A percentile compares a stretch with the other conserved stretches of the same genome.
These are phyloP conservation scores for Russula emetica DNA, from an alignment of 768 basidiomycete genomes.

Conservation along the genomic window DNA sequence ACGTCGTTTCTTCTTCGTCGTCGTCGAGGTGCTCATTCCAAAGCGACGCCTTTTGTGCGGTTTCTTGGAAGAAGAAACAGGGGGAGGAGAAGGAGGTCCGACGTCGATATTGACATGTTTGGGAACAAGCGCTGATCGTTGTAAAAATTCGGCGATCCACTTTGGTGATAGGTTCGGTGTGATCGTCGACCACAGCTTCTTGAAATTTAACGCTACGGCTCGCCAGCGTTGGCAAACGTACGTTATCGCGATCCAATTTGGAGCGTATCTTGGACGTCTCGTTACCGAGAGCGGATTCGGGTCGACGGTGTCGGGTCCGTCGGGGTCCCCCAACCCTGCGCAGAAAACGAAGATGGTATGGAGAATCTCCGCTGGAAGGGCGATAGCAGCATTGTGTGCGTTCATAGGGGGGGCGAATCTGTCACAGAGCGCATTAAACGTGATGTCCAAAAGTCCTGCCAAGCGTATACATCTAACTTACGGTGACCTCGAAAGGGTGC, in stretches of 20 bases:
- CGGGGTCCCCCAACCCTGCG: neutral
- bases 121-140: neutral
- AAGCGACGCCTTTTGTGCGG: neutral
- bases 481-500: neutral
- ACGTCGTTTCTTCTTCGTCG: neutral
- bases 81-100: neutral
- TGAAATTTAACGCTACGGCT: neutral
- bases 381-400: neutral
- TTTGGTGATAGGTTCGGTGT: constrained; percentile 4
- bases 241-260: constrained; percentile 8
- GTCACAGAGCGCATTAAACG: neutral
- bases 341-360: constrained; percentile 7
- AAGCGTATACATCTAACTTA: neutral
- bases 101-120: neutral
- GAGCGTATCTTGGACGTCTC: neutral
- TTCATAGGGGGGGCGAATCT: neutral
- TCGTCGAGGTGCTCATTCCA: neutral
- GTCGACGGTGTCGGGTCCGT: neutral
- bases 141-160: constrained; percentile 1
- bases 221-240: constrained; percentile 13
- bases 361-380: constrained; percentile 7
- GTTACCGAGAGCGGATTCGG: neutral
- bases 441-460: neutral
- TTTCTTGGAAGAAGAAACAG: neutral
- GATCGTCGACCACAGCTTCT: constrained; percentile 11